Conservation (phyloP, 2,329 filamentous ascomycete species). For the Fusarium brachygibbosum region DNA sequence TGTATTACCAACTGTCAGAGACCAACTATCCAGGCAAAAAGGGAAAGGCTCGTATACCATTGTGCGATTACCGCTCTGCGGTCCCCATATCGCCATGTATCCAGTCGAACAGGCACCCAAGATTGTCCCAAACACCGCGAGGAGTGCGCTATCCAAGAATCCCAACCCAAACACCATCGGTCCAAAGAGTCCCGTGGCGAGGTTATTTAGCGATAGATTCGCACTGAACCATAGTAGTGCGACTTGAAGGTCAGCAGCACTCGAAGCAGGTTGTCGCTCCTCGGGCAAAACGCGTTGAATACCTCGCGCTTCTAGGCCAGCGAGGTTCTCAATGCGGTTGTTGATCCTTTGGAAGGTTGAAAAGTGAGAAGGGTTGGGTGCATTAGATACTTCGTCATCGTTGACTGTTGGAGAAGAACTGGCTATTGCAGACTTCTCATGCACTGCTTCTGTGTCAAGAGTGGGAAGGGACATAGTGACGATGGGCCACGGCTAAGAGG, state of each 20-base stretch:
- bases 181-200: constrained; percentile 78
- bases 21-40: background rate
- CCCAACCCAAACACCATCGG: constrained; percentile 77
- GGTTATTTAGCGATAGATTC: constrained; percentile 60
- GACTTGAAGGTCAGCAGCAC: constrained; percentile 55
- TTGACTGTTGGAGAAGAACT: constrained; percentile 24
- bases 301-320: constrained; percentile 57
- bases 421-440: constrained; percentile 35
- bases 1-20: constrained; percentile 27
- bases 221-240: constrained; percentile 61
- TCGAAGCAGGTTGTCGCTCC: constrained; percentile 54
- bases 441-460: constrained; percentile 25
- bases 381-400: constrained; percentile 19
- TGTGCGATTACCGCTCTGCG: constrained; percentile 79
- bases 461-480: constrained; percentile 11
- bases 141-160: constrained; percentile 78
- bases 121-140: constrained; percentile 81
- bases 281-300: constrained; percentile 56
- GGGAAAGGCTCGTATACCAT: constrained; percentile 63
- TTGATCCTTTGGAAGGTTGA: constrained; percentile 36
- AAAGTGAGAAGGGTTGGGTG: background rate
- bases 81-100: constrained; percentile 83
- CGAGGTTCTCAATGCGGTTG: constrained; percentile 44
- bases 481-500: background rate
- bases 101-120: constrained; percentile 79